Percentiles rank a stretch among this genome's conserved stretches.
These are phyloP conservation scores for Pythium rhizo-oryzae DNA, from an alignment of 352 stramenopile genomes.

Conservation along the genomic window DNA sequence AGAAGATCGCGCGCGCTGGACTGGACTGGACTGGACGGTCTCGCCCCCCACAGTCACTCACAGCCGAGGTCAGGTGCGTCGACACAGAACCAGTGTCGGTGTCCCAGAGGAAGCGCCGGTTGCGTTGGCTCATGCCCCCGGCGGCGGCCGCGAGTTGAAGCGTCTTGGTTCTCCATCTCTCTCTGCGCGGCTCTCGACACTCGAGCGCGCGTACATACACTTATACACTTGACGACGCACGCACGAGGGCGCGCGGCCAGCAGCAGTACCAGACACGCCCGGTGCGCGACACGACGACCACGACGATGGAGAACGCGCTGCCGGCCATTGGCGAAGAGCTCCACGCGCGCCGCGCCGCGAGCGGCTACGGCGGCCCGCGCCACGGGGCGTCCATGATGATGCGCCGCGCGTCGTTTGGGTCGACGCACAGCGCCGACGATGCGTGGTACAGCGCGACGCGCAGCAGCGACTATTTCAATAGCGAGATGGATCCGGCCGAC, in stretches of 20 bases:
- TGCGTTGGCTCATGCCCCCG: slow-evolving; percentile 17
- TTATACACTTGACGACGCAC: background rate
- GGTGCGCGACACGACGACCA: background rate
- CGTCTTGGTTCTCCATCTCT: background rate
- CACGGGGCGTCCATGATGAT: slow-evolving; percentile 10
- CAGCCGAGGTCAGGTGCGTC: slow-evolving; percentile 3
- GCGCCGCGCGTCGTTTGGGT: slow-evolving; percentile 13
- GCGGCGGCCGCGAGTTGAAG: slow-evolving; percentile 4
- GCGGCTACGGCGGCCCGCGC: no score
- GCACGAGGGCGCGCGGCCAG: background rate
- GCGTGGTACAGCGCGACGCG: slow-evolving; percentile 1
- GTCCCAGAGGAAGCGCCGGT: background rate
- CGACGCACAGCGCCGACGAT: slow-evolving; percentile 13
- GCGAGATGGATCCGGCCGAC: slow-evolving; percentile 3
- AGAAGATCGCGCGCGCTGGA: no score
- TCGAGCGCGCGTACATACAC: no score
- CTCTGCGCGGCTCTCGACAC: background rate
- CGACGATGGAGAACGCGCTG: slow-evolving; percentile 30
- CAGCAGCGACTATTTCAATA: background rate
- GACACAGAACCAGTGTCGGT: slow-evolving; percentile 22
- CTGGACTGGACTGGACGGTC: background rate
- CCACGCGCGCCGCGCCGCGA: no score
- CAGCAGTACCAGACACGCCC: background rate
- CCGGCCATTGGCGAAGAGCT: slow-evolving; percentile 55
- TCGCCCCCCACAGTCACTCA: background rate